Evolutionary conservation across 352 stramenopile species (phyloP), one percentile per base, ranked within the genome.

Genomic region (Pythium folliculosum): DNA sequence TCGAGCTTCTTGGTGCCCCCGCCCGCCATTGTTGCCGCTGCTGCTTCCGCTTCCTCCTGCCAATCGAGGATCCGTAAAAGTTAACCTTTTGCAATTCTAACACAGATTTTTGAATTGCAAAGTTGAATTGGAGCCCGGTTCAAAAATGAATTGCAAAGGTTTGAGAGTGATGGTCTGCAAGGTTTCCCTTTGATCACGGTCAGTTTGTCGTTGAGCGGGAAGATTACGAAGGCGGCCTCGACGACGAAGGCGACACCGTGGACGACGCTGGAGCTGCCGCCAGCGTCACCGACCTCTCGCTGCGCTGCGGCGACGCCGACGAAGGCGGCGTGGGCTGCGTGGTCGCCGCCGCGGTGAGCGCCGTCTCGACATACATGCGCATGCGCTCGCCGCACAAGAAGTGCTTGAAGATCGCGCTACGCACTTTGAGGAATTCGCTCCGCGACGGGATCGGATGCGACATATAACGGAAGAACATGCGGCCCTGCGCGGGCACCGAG

Each of bases 381-480:
- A 90, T 58, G 0, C 82, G 73, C 43, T 86, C 77, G 23, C 78
- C 78, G 48, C 77, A 84, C 2, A 89, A 69, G 38, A 89, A 90
- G 44, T 84, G 67, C 14, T 73, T 67, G 48, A 81, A 87, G 22
- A 89, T 81, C 19, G 76, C 66, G 63, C 77, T 73, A 0, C 82
- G 67, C n/a, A 68, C 58, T 12, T 70, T 65, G 5, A 89, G 35
- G 65, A 78, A 89, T 35, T 90, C 82, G 25, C 67, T 53, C 2
- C 71, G 66, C 25, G 67, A 83, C 22, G 69, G 37, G 21, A 63
- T 57, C 61, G 74, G 65, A 49, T 90, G 82, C 16, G 80, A 81
- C 13, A 89, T 66, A 60, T 90, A 90, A 35, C 82, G 78, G 51
- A 90, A 90, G 63, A 71, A 86, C 37, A 90, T 89, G 16, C 74